A percentile compares a stretch with the other conserved stretches of the same genome.
Conservation (phyloP, 805 yeast species). For the Pichia californica region DNA sequence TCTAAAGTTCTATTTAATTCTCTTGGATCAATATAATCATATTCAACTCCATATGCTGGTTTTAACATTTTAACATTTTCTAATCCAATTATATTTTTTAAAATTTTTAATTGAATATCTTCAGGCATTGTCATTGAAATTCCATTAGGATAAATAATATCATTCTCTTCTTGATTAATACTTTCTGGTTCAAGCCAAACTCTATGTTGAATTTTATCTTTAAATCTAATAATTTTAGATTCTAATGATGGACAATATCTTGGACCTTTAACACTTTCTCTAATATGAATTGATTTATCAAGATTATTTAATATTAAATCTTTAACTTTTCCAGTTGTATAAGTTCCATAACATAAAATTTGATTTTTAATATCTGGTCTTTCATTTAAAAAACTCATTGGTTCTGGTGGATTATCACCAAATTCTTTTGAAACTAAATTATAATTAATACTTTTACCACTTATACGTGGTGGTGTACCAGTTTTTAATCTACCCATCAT, state of each 20-base stretch:
- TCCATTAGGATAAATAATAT: constrained; percentile 93
- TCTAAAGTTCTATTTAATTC: constrained; percentile 74
- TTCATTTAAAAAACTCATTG: constrained; percentile 83
- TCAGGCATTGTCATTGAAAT: constrained; percentile 95
- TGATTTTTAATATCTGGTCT: constrained; percentile 55
- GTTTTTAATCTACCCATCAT: constrained; percentile 86
- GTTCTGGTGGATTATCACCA: constrained; percentile 80
- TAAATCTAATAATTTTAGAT: constrained; percentile 74
- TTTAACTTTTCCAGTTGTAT: constrained; percentile 72
- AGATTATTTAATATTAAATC: constrained; percentile 61
- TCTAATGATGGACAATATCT: constrained; percentile 97
- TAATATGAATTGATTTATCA: constrained; percentile 79
- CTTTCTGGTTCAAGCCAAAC: constrained; percentile 99
- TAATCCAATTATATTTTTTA: constrained; percentile 78
- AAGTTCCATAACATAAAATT: constrained; percentile 67
- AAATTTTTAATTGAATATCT: constrained; percentile 73
- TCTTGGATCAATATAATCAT: constrained; percentile 92
- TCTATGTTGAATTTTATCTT: constrained; percentile 68
- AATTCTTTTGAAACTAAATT: constrained; percentile 55
- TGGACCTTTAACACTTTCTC: constrained; percentile 94
- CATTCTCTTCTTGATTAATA: constrained; percentile 45
- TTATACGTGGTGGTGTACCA: constrained; percentile 93
- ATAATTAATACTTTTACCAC: constrained; percentile 66
- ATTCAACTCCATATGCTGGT: constrained; percentile 99
- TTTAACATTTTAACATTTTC: constrained; percentile 84